Percentiles rank a stretch among this genome's conserved stretches.
These are phyloP conservation scores for Daldinia eschscholtzii DNA, from an alignment of 2,329 filamentous ascomycete genomes.

Conservation along the genomic window DNA sequence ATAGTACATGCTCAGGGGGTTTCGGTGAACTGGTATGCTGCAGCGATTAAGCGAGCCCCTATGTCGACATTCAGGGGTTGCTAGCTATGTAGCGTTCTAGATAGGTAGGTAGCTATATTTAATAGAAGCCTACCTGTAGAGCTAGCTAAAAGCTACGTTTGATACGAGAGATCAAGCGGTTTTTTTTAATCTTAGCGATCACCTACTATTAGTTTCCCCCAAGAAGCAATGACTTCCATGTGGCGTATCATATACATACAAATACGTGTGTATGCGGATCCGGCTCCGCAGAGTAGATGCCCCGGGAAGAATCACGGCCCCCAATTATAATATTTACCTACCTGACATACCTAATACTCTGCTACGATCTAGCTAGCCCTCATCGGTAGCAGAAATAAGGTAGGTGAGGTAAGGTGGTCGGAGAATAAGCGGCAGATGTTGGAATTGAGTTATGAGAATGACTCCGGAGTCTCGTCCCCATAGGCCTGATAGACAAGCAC, in stretches of 20 bases:
- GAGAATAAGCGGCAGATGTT: background rate
- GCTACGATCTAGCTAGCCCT: background rate
- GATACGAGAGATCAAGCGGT: background rate
- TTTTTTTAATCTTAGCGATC: background rate
- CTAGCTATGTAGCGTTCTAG: background rate
- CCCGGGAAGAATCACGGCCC: conserved; percentile 2
- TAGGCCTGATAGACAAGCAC: background rate
- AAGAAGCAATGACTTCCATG: background rate
- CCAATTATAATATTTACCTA: background rate
- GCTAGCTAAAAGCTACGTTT: background rate
- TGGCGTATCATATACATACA: background rate
- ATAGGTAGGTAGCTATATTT: background rate
- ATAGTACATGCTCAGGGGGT: background rate
- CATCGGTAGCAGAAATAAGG: background rate
- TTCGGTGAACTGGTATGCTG: conserved; percentile 8
- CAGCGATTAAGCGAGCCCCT: background rate
- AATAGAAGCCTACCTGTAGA: background rate
- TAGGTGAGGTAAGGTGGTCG: background rate
- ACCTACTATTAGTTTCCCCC: background rate
- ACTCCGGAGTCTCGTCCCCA: background rate
- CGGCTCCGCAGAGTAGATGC: conserved; percentile 8
- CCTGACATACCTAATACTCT: background rate
- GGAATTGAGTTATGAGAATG: background rate
- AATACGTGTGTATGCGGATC: background rate
- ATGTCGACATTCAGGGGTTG: background rate